Evolutionary conservation across 2,329 filamentous ascomycete species (phyloP).

Genomic region (Apiospora aurea): DNA sequence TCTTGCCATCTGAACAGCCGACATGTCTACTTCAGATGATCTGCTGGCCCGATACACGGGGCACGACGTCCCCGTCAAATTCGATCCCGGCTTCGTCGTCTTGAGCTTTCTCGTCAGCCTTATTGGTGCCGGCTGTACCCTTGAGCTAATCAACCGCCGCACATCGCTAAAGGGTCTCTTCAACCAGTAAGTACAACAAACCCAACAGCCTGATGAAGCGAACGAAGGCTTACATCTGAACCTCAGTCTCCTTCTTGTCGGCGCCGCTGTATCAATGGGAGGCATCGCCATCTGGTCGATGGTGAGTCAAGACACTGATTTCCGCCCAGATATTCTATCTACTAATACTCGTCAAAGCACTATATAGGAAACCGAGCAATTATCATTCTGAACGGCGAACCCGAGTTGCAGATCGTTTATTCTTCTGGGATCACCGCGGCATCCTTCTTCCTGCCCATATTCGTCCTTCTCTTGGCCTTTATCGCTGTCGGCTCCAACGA

Average conservation of each 20-base stretch:
- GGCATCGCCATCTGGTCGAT: slow-evolving; percentile 79
- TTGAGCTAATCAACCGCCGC: slow-evolving; percentile 82
- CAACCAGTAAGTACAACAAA: slow-evolving; percentile 56
- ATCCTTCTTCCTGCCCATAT: slow-evolving; percentile 81
- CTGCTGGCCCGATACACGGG: neutral
- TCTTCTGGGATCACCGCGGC: slow-evolving; percentile 74
- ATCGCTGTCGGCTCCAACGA: slow-evolving; percentile 64
- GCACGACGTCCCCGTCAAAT: slow-evolving; percentile 37
- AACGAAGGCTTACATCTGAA: neutral
- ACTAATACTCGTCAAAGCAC: slow-evolving; percentile 60
- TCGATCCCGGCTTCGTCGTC: slow-evolving; percentile 68
- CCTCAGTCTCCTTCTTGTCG: slow-evolving; percentile 61
- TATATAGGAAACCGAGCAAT: slow-evolving; percentile 86
- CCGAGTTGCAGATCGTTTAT: slow-evolving; percentile 75
- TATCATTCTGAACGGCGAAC: slow-evolving; percentile 67
- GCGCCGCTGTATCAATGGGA: slow-evolving; percentile 74
- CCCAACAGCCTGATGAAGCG: fast-evolving
- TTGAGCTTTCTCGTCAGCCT: slow-evolving; percentile 80
- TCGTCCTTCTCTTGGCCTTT: slow-evolving; percentile 77
- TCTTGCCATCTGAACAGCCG: neutral
- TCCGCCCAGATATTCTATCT: slow-evolving; percentile 30
- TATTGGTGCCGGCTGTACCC: slow-evolving; percentile 77
- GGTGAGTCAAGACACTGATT: slow-evolving; percentile 45
- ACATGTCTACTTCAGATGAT: slow-evolving; percentile 13
- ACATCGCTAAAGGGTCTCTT: slow-evolving; percentile 72